phyloP scores from a whole-genome alignment of 345 rosid species.

The Anacardium occidentale region DNA sequence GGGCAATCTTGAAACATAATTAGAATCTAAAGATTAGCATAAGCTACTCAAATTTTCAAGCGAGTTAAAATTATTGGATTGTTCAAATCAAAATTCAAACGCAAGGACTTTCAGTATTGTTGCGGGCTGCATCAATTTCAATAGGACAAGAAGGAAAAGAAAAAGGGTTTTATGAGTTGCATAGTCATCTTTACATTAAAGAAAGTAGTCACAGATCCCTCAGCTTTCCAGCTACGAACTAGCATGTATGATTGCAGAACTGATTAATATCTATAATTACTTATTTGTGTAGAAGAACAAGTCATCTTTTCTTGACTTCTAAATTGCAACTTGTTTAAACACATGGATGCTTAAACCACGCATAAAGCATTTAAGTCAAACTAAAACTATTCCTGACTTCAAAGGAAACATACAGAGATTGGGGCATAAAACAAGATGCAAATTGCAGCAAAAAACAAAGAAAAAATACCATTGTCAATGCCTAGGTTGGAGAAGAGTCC shows the following conservation, averaged over 20 bases:
- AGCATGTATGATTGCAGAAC: background rate
- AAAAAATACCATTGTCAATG: conserved; percentile 45
- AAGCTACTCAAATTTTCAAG: background rate
- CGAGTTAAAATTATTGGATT: background rate
- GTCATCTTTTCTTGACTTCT: background rate
- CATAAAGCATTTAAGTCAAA: conserved; percentile 2
- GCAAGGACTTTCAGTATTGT: background rate
- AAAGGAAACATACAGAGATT: background rate
- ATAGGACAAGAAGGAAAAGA: background rate
- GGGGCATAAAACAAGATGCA: background rate
- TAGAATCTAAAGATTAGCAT: background rate
- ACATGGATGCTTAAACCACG: background rate
- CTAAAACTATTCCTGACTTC: background rate
- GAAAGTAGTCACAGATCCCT: background rate
- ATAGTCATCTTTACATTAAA: conserved; percentile 11
- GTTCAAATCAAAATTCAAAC: background rate
- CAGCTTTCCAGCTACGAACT: background rate
- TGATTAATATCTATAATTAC: background rate
- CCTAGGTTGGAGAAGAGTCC: conserved; percentile 43
- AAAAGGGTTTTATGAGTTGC: background rate
- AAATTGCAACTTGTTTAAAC: conserved; percentile 13
- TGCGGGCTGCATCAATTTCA: background rate
- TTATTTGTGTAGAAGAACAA: background rate
- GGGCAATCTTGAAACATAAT: background rate
- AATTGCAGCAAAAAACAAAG: background rate